Base-by-base conservation (phyloP, 495 filamentous ascomycete genomes). In the Tuber microsphaerosporum region DNA sequence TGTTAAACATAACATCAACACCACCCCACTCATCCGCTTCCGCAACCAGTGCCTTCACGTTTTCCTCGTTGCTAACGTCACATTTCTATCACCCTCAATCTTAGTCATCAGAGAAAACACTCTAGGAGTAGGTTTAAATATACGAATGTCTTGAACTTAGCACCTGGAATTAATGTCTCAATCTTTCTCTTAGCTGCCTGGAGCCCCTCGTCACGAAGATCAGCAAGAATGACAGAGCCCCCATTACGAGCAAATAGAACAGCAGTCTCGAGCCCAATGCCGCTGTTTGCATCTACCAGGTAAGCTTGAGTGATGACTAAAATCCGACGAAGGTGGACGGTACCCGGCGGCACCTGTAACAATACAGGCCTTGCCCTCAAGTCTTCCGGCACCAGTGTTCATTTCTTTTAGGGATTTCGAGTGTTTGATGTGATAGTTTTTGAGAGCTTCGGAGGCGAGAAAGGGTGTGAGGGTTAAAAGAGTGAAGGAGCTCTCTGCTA, bases 1-100 rank as follows among this genome's bases (percentile, higher is more conserved):
- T 99, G 88, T 99, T 99, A 89, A 97, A 99, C 77, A 99, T 92
- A 79, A 97, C 87, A 83, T 99, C 95, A 0, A 93, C 85, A n/a
- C 95, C 95, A 80, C 94, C 94, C 93, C 92, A 97, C 70, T 85
- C 75, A 81, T 97, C 94, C 70, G 93, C 83, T 2, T 86, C 0
- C 0, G 51, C 48, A 20, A 82, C 45, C 45, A 79, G 65, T 0
- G 2, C 42, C 56, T 77, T 31, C 6, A 82, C 80, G 0, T 82
- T 10, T 5, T 37, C 42, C 44, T 82, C 80, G n/a, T 72, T 74
- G 70, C 88, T 87, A 39, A 90, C 89, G 79, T 90, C 87, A 77
- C 87, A 88, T 46, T 85, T 72, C 88, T 89, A 79, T 7, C 19
- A n/a, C 37, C 69, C 8, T 22, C 19, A 34, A 17, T 26, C 41